Base-by-base conservation (phyloP, 768 basidiomycete genomes). In the Bullera alba region DNA sequence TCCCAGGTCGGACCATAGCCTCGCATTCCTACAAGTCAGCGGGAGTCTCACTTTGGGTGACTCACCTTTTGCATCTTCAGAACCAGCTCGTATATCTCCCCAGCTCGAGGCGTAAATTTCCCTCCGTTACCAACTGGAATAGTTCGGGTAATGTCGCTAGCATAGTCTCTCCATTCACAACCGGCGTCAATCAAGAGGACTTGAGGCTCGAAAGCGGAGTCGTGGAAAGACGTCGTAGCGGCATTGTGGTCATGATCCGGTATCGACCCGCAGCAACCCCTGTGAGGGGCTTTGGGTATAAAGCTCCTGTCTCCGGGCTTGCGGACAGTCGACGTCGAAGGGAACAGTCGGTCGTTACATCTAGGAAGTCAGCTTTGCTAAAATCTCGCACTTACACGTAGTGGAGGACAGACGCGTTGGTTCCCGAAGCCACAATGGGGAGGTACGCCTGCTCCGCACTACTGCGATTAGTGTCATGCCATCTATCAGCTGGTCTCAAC, bases 101-200 rank as follows among this genome's bases (percentile, higher is more conserved):
- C 79, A 0, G 86, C 85, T 70, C 88, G 85, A 5, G 80, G 73
- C 0, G 87, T 85, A 70, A 92, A 96, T 63, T 80, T 85, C 0
- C 93, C 93, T 2, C 84, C 83, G 61, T 96, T 97, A 0, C 93
- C 93, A n/a, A 95, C 69, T 1, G 76, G 75, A 21, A 75, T 71
- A 10, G 73, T 73, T 30, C 76, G 57, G 70, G 76, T 72, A 74
- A 84, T 80, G 67, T 85, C 84, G 0, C 80, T 75, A 2, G 80
- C 82, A 56, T 85, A 83, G 10, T 67, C 67, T 60, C 78, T 78
- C 83, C 82, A 92, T 74, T 97, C 93, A 64, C 91, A 92, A 0
- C 92, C 91, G 0, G 93, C 93, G 61, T 97, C 93, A 55, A 93
- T 91, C 27, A 93, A 79, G 4, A 93, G 77, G 5, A 93, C 85